These are phyloP conservation scores for Salvia hispanica DNA, from an alignment of 257 asterid genomes.

Conservation along the genomic window DNA sequence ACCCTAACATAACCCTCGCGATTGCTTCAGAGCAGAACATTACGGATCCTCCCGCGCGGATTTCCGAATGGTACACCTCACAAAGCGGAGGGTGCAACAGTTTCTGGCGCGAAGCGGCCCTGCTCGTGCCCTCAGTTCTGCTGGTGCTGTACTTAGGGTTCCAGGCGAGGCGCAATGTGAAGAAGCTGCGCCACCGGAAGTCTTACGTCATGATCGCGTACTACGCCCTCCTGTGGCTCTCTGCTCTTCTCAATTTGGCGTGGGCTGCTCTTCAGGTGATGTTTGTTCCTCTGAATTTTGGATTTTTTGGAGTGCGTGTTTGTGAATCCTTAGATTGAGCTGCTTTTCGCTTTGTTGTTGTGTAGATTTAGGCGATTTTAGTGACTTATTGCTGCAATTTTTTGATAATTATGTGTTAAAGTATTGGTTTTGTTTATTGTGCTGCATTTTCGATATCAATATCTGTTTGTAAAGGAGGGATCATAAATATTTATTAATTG, in stretches of 20 bases:
- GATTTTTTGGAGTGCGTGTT: background rate
- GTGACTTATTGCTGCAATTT: background rate
- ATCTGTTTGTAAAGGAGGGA: background rate
- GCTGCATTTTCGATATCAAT: background rate
- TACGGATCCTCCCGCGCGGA: slow-evolving; percentile 41
- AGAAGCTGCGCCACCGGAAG: slow-evolving; percentile 72
- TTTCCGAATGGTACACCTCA: slow-evolving; percentile 44
- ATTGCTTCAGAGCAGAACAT: slow-evolving; percentile 32
- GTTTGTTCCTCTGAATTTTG: slow-evolving; percentile 8
- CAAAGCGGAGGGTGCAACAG: slow-evolving; percentile 54
- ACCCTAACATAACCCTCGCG: slow-evolving; percentile 45
- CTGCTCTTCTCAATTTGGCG: slow-evolving; percentile 72
- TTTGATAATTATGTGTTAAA: background rate
- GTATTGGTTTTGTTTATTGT: background rate
- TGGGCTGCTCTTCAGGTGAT: slow-evolving; percentile 88
- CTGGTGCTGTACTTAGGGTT: slow-evolving; percentile 77
- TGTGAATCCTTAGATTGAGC: background rate
- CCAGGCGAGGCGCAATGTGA: slow-evolving; percentile 69
- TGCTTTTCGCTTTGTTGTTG: slow-evolving; percentile 15
- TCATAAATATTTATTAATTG: background rate
- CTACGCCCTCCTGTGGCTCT: slow-evolving; percentile 74
- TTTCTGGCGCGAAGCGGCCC: slow-evolving; percentile 73
- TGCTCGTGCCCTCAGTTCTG: slow-evolving; percentile 72
- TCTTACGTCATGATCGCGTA: slow-evolving; percentile 81
- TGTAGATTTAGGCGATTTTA: slow-evolving; percentile 9